Evolutionary conservation across 331 rosid genomes (phyloP).

Genomic region (Acacia concinna): DNA sequence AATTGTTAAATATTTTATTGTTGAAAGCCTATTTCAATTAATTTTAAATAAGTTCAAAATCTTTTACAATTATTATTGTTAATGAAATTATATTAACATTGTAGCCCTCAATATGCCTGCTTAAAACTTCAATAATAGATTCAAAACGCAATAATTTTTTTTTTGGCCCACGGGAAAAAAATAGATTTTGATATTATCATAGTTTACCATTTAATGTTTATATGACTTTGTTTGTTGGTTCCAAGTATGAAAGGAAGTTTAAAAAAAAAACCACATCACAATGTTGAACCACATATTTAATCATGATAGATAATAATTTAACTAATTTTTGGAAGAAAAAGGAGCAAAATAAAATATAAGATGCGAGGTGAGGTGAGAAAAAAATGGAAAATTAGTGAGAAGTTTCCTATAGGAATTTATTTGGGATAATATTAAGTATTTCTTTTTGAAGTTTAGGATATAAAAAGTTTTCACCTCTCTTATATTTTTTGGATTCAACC

Average conservation of each 20-base stretch:
- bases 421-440: too few species aligned
- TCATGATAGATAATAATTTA: too few species aligned
- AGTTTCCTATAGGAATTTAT: too few species aligned
- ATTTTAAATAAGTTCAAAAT: neutral
- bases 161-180: too few species aligned
- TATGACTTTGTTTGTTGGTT: neutral
- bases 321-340: too few species aligned
- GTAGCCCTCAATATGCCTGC: neutral
- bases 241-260: neutral
- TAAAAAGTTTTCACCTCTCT: too few species aligned
- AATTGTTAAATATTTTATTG: neutral
- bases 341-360: too few species aligned
- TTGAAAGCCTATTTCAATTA: neutral
- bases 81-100: neutral
- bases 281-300: too few species aligned
- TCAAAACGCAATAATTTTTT: neutral
- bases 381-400: too few species aligned
- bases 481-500: too few species aligned
- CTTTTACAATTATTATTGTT: neutral
- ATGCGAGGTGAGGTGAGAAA: too few species aligned
- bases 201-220: neutral
- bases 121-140: neutral
- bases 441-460: too few species aligned
- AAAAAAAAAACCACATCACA: neutral
- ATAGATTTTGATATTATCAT: neutral